Evolutionary conservation across 805 yeast species (phyloP), one percentile per base, ranked within the genome.

Genomic region (Wickerhamiella alocasiicola): DNA sequence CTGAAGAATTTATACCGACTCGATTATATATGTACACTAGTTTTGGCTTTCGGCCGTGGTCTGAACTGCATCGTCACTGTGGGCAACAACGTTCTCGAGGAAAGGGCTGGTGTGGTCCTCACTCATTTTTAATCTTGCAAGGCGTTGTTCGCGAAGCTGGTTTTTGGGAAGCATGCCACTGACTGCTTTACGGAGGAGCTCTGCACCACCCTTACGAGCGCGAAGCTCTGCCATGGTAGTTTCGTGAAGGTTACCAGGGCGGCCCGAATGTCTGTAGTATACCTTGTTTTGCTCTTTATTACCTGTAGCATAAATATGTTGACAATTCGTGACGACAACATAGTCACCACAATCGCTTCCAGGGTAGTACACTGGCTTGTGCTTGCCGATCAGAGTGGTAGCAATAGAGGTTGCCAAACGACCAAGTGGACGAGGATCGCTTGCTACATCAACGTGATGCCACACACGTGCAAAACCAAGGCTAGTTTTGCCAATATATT

Each of bases 91-190:
- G 56, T 91, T 91, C 49, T 76, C 71, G 48, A 74, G 74, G 59
- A 83, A 91, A 18, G 95, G 96, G 57, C 82, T 81, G 43, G 81
- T 81, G 44, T 83, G 74, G 21, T 88, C 95, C 52, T 93, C 97
- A 58, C 72, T 81, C 0, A 83, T 75, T 62, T 83, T 85, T 46
- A 91, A 68, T 56, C 99, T 74, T 20, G 75, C 88, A 54, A 91
- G 61, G 59, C 98, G 76, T 11, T 67, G 63, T 53, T 78, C 72
- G 60, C 97, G 74, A 48, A 79, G 71, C 53, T 77, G 76, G 60
- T 91, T 88, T 64, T 83, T 87, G 31, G 98, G 98, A 42, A 91
- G 68, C 99, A 91, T 91, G 43, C 93, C 94, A 47, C 83, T 78
- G 5, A 91, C 98, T 2, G 99, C 97, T 52, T 80, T 74, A 52